phyloP scores from a whole-genome alignment of 495 filamentous ascomycete species.

The Pseudoneurospora amorphoporcata region DNA sequence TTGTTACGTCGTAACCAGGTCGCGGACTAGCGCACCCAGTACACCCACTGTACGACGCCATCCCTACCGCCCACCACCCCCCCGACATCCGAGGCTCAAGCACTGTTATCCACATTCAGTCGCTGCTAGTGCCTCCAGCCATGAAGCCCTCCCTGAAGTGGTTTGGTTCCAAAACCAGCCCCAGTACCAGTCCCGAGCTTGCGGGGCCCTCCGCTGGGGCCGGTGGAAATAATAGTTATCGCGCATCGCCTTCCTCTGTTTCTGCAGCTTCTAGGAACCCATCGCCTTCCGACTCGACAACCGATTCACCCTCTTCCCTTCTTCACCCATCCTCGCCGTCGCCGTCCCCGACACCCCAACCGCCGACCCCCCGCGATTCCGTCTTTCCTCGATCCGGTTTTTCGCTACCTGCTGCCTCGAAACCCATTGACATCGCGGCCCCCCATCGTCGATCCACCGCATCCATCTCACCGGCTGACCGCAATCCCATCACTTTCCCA shows the following conservation, averaged over 20 bases:
- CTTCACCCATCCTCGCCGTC: slow-evolving; percentile 25
- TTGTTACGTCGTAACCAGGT: background rate
- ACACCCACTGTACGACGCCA: background rate
- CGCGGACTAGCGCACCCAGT: background rate
- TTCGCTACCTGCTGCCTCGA: slow-evolving; percentile 20
- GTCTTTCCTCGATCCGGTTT: slow-evolving; percentile 26
- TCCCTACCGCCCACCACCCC: background rate
- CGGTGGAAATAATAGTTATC: slow-evolving; percentile 23
- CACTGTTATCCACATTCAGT: slow-evolving; percentile 19
- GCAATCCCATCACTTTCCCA: slow-evolving; percentile 11
- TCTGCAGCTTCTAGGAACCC: slow-evolving; percentile 2
- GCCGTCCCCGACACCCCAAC: slow-evolving; percentile 28
- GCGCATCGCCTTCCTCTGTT: slow-evolving; percentile 17
- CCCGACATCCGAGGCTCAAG: slow-evolving; percentile 12
- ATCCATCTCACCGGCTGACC: slow-evolving; percentile 18
- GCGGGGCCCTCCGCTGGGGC: slow-evolving; percentile 18
- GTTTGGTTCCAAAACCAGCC: slow-evolving; percentile 19
- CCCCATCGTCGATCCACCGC: slow-evolving; percentile 11
- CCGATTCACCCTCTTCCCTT: slow-evolving; percentile 24
- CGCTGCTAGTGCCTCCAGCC: slow-evolving; percentile 8
- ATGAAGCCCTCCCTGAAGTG: slow-evolving; percentile 22
- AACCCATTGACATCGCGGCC: slow-evolving; percentile 22
- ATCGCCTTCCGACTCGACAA: background rate
- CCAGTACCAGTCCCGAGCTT: slow-evolving; percentile 15
- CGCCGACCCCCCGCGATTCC: slow-evolving; percentile 27